Percentiles rank a stretch among this genome's conserved stretches.
phyloP scores from a whole-genome alignment of 139 green algal species.

The Desmodesmus armatus region DNA sequence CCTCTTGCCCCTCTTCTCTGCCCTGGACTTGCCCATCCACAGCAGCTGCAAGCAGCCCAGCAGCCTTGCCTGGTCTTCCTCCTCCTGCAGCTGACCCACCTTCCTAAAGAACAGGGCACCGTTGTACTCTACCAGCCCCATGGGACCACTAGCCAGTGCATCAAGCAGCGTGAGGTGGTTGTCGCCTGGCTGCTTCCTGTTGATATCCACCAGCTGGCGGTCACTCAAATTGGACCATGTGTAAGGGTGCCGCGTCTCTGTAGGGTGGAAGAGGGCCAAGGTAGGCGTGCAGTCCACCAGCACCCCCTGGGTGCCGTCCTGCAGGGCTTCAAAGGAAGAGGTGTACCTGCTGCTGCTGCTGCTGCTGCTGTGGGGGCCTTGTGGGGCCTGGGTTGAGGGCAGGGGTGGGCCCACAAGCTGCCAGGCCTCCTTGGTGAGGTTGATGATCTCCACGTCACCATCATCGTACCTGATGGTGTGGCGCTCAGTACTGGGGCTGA shows the following conservation, averaged over 20 bases:
- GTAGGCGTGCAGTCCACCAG: constrained; percentile 39
- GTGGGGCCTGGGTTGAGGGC: no score
- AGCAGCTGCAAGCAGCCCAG: constrained; percentile 17
- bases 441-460: no score
- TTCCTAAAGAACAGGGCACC: constrained; percentile 31
- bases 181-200: background rate
- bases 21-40: constrained; percentile 28
- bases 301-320: no score
- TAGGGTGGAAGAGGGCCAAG: constrained; percentile 36
- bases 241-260: constrained; percentile 20
- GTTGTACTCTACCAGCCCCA: constrained; percentile 28
- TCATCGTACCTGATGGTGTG: no score
- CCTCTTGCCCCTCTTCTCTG: no score
- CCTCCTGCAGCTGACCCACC: constrained; percentile 1
- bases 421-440: no score
- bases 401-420: no score
- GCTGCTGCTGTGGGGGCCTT: no score
- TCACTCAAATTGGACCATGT: constrained; percentile 18
- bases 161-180: constrained; percentile 16
- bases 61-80: background rate
- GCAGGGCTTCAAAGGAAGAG: no score
- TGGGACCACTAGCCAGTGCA: background rate
- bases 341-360: no score
- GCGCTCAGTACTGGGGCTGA: no score
- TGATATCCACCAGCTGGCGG: constrained; percentile 8